Base-by-base conservation (phyloP, 164 flowering plant genomes). In the Platanus orientalis region DNA sequence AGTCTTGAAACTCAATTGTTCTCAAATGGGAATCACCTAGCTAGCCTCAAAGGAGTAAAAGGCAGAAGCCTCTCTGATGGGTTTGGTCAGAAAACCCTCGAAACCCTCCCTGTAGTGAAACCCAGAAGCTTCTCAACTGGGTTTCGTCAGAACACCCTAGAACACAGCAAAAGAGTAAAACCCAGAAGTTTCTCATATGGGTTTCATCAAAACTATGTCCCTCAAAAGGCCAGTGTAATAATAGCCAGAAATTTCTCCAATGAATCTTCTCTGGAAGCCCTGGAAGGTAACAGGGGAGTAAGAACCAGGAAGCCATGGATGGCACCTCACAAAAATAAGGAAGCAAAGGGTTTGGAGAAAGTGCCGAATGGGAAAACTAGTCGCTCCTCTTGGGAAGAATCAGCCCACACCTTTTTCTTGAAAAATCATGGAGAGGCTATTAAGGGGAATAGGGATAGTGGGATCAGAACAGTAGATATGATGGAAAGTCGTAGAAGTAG, bases 331-430 rank as follows among this genome's bases (percentile, higher is more conserved):
- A 71, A 59, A 36, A 74, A 19, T 21, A 75, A 62, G 71, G 81
- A 69, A 58, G 67, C n/a, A 6, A 75, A 67, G 49, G 40, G 75
- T 48, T 50, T 20, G 32, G 78, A 54, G 53, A 78, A 71, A 40
- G 52, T 27, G 44, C 53, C 30, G 14, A 19, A 11, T 36, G 50
- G 50, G 11, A 77, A 66, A 63, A 28, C 60, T 57, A 54, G 63
- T 58, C 63, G 57, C 51, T 81, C 86, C 70, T 72, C 81, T 25
- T 80, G 91, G 96, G 88, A 76, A 71, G 81, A 81, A 51, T 75
- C 88, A 1, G 84, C 84, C 0, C 67, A 73, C 44, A 70, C 57
- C 21, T 74, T 83, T 61, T 54, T 72, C 11, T 14, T 27, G 68
- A 72, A 60, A 66, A 73, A 39, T 58, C 51, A 58, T 47, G 11